Base-by-base conservation (phyloP, 768 basidiomycete species). In the Macrolepiota albuminosa region DNA sequence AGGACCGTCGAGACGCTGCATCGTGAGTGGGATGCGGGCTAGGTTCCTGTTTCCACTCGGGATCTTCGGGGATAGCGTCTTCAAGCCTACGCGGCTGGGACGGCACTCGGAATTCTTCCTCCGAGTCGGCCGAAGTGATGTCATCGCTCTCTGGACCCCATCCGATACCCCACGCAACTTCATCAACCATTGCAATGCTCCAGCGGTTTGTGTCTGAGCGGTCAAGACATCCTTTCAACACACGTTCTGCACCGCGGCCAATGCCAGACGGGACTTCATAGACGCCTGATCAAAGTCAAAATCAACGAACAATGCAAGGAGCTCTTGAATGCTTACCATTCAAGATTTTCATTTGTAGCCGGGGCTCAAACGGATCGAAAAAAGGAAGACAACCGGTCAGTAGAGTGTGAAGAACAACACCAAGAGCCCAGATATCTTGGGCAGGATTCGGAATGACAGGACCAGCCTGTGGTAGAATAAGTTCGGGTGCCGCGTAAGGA, bases 381-480 rank as follows among this genome's bases (percentile, higher is more conserved):
- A 98, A 98, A 0, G 97, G 97, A 7, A 98, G 76, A n/a, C 79
- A 77, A 3, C 94, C 94, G 0, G 86, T 87, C 21, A 98, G 80
- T 1, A 99, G 78, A 8, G 88, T 86, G 69, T 94, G 92, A 2
- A 99, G 84, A 63, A 97, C 81, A 57, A 95, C 86, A 0, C 97
- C 97, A 2, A 98, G 75, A 0, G 97, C 95, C 97, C 97, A 99
- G 33, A 98, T 87, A 64, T 99, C 97, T 68, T 95, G 92, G 0
- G 91, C 85, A 2, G 94, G 88, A 65, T 84, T 75, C 0, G 83
- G 80, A 47, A 70, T 71, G 6, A 76, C 65, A 0, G 75, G 67
- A 1, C 71, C 71, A 34, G 75, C 68, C 3, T 82, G 84, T 0
- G 90, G 85, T 4, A 85, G 78, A 2, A 97, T 80, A 3, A 97